Conservation (phyloP, 768 basidiomycete species). For the Termitomyces titanicus region DNA sequence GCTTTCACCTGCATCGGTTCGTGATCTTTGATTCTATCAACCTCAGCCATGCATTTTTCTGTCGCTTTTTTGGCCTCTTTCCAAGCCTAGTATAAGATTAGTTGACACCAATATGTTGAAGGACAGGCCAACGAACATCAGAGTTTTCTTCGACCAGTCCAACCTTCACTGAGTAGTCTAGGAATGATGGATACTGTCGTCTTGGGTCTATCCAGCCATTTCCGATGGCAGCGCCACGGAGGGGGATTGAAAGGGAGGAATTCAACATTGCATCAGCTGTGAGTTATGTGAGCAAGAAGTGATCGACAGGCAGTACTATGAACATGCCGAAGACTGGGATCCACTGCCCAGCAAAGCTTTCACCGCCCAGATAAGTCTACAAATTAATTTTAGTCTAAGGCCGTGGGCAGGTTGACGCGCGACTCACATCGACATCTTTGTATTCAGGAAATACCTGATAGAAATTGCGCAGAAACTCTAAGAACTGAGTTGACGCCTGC, state of each 20-base stretch:
- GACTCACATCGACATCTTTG: constrained; percentile 58
- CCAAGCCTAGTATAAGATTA: constrained; percentile 48
- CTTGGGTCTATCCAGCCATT: constrained; percentile 97
- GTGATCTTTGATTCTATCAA: constrained; percentile 37
- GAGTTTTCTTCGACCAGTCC: constrained; percentile 73
- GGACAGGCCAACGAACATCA: constrained; percentile 40
- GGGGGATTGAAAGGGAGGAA: constrained; percentile 53
- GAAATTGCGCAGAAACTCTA: constrained; percentile 85
- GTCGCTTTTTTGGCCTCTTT: constrained; percentile 52
- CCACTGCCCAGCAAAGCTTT: constrained; percentile 97
- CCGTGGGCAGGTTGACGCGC: background rate
- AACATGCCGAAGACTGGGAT: constrained; percentile 88
- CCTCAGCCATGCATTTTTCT: constrained; percentile 54
- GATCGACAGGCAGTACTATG: background rate
- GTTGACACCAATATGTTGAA: background rate
- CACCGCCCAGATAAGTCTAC: constrained; percentile 93
- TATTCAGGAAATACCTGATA: constrained; percentile 93
- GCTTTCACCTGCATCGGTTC: constrained; percentile 52
- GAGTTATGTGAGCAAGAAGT: constrained; percentile 1
- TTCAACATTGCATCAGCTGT: constrained; percentile 75
- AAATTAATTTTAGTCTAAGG: background rate
- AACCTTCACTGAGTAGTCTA: constrained; percentile 80
- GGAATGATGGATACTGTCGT: constrained; percentile 84
- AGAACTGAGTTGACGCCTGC: constrained; percentile 73
- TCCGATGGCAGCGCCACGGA: constrained; percentile 86